These are phyloP conservation scores for Diplodia intermedia DNA, from an alignment of 2,329 filamentous ascomycete species.

Conservation along the genomic window DNA sequence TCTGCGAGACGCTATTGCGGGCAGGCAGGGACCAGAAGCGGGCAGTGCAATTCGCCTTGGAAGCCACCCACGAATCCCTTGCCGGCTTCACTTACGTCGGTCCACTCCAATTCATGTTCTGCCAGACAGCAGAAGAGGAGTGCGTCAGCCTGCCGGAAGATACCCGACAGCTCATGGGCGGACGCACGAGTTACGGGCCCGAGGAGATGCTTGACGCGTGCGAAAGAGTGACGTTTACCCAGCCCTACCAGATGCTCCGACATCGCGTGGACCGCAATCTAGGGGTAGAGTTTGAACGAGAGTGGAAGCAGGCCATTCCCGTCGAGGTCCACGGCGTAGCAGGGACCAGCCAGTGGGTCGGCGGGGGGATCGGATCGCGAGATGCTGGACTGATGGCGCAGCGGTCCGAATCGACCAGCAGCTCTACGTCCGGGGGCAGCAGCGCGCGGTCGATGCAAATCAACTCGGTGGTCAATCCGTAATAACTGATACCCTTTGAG, in stretches of 20 bases:
- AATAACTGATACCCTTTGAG: conserved; percentile 17
- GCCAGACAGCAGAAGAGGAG: conserved; percentile 35
- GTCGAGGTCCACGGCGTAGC: conserved; percentile 31
- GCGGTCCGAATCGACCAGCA: conserved; percentile 23
- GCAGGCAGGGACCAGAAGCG: conserved; percentile 27
- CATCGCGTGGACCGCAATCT: conserved; percentile 33
- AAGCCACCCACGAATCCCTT: conserved; percentile 35
- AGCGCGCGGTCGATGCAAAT: conserved; percentile 34
- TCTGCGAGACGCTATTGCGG: conserved; percentile 38
- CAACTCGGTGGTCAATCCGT: conserved; percentile 34
- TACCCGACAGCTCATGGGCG: conserved; percentile 35
- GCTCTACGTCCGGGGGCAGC: conserved; percentile 24
- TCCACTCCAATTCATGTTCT: conserved; percentile 40
- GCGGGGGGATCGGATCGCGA: background rate
- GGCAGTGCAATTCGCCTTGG: conserved; percentile 36
- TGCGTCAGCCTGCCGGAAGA: conserved; percentile 34
- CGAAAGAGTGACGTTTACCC: conserved; percentile 39
- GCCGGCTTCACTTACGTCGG: conserved; percentile 39
- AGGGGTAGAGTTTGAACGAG: conserved; percentile 31
- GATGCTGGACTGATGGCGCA: conserved; percentile 5
- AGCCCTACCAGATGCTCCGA: conserved; percentile 37
- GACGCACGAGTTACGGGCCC: conserved; percentile 34
- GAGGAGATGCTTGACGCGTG: conserved; percentile 42
- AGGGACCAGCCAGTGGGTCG: conserved; percentile 4
- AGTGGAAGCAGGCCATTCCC: conserved; percentile 34